These are phyloP conservation scores for Austroboletus novae-zelandiae DNA, from an alignment of 1,284 basidiomycete genomes.

Conservation along the genomic window DNA sequence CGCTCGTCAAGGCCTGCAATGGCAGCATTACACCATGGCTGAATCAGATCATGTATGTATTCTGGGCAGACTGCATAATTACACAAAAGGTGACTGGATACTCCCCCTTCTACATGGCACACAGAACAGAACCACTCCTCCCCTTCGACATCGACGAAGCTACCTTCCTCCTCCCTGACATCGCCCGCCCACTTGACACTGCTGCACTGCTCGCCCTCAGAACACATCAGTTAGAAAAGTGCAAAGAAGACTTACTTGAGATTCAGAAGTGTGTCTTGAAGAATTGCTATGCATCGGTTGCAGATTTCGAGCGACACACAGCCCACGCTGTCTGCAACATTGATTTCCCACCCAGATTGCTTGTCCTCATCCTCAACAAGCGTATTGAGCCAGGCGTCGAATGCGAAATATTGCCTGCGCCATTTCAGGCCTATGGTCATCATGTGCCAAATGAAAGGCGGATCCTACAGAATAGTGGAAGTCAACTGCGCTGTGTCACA, in stretches of 20 bases:
- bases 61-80: slow-evolving; percentile 2
- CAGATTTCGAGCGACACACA: slow-evolving; percentile 12
- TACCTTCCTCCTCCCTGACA: slow-evolving; percentile 20
- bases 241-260: background rate
- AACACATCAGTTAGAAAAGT: background rate
- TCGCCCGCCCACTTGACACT: background rate
- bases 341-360: slow-evolving; percentile 19
- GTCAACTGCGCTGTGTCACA: no score
- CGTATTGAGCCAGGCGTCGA: slow-evolving; percentile 27
- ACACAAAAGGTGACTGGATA: background rate
- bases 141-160: slow-evolving; percentile 33
- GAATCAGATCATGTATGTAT: background rate
- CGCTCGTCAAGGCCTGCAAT: no score
- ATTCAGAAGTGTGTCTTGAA: slow-evolving; percentile 18
- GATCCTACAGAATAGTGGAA: no score
- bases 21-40: slow-evolving; percentile 7
- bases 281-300: slow-evolving; percentile 15
- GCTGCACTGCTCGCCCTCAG: background rate
- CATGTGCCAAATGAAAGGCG: no score
- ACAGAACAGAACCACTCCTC: slow-evolving; percentile 29
- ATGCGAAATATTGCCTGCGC: no score
- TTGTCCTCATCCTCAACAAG: slow-evolving; percentile 30
- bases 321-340: slow-evolving; percentile 16
- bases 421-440: no score
- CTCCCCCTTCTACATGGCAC: slow-evolving; percentile 23